Percentiles rank a stretch among this genome's conserved stretches.
Conservation (phyloP, 164 flowering plant species). For the Vitis cinerea region DNA sequence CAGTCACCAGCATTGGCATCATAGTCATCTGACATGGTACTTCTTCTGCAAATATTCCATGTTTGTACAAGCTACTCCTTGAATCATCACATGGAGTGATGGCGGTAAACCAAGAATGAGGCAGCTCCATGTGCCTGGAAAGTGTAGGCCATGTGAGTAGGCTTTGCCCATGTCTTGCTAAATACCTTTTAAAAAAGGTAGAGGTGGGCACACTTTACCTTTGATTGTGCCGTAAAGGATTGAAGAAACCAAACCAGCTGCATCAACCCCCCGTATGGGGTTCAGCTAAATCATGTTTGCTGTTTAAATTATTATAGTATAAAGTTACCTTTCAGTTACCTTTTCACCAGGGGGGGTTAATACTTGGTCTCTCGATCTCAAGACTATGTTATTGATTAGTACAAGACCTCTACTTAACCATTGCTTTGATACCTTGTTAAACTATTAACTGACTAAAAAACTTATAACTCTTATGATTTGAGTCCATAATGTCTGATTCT, state of each 20-base stretch:
- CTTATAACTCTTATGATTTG: no score
- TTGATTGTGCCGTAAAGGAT: background rate
- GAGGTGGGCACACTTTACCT: background rate
- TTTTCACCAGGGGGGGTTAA: background rate
- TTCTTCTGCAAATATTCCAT: no score
- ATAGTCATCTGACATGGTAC: no score
- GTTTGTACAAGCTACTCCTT: no score
- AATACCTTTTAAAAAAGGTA: background rate
- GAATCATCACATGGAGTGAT: no score
- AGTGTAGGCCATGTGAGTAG: slow-evolving; percentile 8
- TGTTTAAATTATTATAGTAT: background rate
- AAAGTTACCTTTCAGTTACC: background rate
- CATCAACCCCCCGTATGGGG: background rate
- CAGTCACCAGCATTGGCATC: background rate
- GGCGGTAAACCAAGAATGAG: background rate
- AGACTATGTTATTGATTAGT: no score
- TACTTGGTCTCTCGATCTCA: no score
- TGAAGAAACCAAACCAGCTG: background rate
- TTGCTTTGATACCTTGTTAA: no score
- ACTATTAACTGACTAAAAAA: no score
- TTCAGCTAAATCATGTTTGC: background rate
- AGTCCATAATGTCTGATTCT: no score
- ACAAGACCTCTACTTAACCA: no score
- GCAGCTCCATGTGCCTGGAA: slow-evolving; percentile 2
- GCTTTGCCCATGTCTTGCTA: background rate